Evolutionary conservation across 169 alveolate genomes (phyloP).

Genomic region (Plasmodium berghei): DNA sequence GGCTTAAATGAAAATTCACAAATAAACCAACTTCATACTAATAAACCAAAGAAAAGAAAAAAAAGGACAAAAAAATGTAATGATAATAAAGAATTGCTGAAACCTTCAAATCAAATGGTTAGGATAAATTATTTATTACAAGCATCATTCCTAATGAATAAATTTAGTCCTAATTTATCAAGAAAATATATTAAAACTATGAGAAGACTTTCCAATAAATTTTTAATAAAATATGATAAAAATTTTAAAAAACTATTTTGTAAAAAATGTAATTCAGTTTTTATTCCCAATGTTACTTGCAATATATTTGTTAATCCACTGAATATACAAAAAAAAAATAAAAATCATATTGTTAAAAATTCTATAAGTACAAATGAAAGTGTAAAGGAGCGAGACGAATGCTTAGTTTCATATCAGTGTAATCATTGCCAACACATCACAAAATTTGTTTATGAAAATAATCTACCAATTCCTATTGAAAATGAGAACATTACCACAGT

Average conservation of each 20-base stretch:
- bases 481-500: neutral
- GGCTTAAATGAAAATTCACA: conserved; percentile 3
- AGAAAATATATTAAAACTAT: conserved; percentile 72
- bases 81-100: conserved; percentile 18
- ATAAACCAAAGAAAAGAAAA: conserved; percentile 41
- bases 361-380: conserved; percentile 14
- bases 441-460: conserved; percentile 56
- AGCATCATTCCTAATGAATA: conserved; percentile 65
- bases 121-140: conserved; percentile 74
- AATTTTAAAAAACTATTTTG: conserved; percentile 72
- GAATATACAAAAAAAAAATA: conserved; percentile 46
- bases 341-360: conserved; percentile 5
- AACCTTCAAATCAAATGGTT: conserved; percentile 70
- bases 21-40: conserved; percentile 5
- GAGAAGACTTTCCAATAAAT: conserved; percentile 72
- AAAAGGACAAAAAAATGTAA: conserved; percentile 41
- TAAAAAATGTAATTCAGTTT: conserved; percentile 75
- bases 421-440: conserved; percentile 65
- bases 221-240: conserved; percentile 67
- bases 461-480: conserved; percentile 3
- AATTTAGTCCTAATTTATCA: conserved; percentile 41
- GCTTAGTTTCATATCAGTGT: conserved; percentile 48
- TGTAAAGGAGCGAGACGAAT: conserved; percentile 53
- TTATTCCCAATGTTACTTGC: conserved; percentile 73
- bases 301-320: conserved; percentile 56